phyloP scores from a whole-genome alignment of 108 stramenopile species.

The Heterococcus sp. region DNA sequence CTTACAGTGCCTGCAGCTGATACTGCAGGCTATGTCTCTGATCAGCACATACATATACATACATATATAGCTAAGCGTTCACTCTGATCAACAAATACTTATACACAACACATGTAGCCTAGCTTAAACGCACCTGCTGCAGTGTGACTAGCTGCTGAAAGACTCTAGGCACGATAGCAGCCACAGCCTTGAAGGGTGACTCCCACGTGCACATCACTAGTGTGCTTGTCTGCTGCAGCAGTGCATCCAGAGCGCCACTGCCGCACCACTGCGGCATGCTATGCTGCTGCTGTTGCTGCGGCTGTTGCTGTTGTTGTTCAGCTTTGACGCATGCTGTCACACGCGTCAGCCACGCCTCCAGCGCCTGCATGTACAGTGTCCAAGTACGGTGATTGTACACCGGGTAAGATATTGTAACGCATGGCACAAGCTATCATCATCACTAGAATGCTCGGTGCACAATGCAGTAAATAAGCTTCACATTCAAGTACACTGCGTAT shows the following conservation, averaged over 20 bases:
- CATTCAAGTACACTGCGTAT: too few relatives aligned
- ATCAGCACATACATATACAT: neutral
- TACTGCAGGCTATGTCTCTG: neutral
- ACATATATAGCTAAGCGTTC: neutral
- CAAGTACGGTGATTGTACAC: too few relatives aligned
- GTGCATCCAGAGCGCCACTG: neutral
- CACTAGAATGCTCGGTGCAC: too few relatives aligned
- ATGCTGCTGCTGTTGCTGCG: too few relatives aligned
- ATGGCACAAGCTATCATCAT: too few relatives aligned
- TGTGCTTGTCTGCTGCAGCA: neutral
- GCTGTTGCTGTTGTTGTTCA: too few relatives aligned
- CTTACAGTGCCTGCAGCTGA: neutral
- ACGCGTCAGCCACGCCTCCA: too few relatives aligned
- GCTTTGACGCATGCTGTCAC: too few relatives aligned
- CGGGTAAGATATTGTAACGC: too few relatives aligned
- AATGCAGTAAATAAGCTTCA: too few relatives aligned
- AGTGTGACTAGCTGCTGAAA: neutral
- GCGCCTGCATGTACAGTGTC: too few relatives aligned
- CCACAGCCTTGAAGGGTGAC: neutral
- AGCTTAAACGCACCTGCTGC: neutral
- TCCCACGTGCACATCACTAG: neutral
- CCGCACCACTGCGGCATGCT: neutral
- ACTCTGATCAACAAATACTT: neutral
- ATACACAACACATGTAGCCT: too few relatives aligned
- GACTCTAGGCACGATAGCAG: neutral